Percentiles rank a stretch among this genome's conserved stretches.
These are phyloP conservation scores for Penicillium bovifimosum DNA, from an alignment of 495 filamentous ascomycete genomes.

Conservation along the genomic window DNA sequence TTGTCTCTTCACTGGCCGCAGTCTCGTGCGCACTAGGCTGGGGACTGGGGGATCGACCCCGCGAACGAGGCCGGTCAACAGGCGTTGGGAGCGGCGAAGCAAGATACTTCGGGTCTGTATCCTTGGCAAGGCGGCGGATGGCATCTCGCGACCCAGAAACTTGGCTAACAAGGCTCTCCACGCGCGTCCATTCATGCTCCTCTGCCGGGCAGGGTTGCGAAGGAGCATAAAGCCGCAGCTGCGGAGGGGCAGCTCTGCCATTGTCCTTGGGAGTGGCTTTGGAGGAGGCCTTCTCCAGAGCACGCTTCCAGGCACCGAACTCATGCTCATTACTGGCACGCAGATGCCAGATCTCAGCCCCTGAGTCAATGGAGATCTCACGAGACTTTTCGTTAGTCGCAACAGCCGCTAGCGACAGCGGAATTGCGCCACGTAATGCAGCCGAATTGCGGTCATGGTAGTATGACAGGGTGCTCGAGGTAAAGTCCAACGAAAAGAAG, in stretches of 20 bases:
- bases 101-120: slow-evolving; percentile 65
- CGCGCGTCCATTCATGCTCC: slow-evolving; percentile 77
- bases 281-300: slow-evolving; percentile 70
- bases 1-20: slow-evolving; percentile 31
- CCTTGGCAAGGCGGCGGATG: slow-evolving; percentile 73
- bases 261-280: slow-evolving; percentile 23
- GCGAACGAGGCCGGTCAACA: slow-evolving; percentile 19
- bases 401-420: slow-evolving; percentile 82
- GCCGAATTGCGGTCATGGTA: slow-evolving; percentile 91
- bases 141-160: slow-evolving; percentile 86
- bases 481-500: slow-evolving; percentile 93
- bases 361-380: slow-evolving; percentile 95
- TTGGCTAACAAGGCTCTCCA: slow-evolving; percentile 74
- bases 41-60: slow-evolving; percentile 40
- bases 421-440: slow-evolving; percentile 84
- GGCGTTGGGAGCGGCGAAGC: slow-evolving; percentile 15
- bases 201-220: slow-evolving; percentile 43
- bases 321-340: slow-evolving; percentile 74
- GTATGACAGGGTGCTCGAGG: slow-evolving; percentile 86
- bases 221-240: slow-evolving; percentile 28
- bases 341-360: slow-evolving; percentile 96
- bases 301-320: slow-evolving; percentile 79
- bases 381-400: slow-evolving; percentile 78
- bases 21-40: slow-evolving; percentile 30
- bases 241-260: slow-evolving; percentile 18